These are phyloP conservation scores for Phytophthora pseudosyringae DNA, from an alignment of 352 stramenopile genomes.

Conservation along the genomic window DNA sequence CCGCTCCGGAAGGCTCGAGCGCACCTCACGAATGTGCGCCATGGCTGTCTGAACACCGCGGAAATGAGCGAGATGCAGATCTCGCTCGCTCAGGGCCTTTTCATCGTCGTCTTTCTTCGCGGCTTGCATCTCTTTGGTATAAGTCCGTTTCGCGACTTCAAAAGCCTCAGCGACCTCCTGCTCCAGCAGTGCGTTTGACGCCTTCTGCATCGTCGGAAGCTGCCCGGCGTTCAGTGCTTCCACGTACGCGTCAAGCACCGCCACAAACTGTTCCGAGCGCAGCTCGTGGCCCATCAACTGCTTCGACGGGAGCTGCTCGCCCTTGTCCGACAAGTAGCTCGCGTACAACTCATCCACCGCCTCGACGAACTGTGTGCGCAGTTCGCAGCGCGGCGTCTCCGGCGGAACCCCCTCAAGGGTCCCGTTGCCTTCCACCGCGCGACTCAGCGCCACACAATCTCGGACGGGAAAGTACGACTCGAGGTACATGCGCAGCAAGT, in stretches of 20 bases:
- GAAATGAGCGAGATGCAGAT: slow-evolving; percentile 40
- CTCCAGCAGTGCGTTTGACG: slow-evolving; percentile 51
- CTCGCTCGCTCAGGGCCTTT: slow-evolving; percentile 10
- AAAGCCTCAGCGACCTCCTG: slow-evolving; percentile 44
- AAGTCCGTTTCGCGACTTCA: slow-evolving; percentile 29
- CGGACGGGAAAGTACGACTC: slow-evolving; percentile 49
- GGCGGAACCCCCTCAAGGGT: slow-evolving; percentile 13
- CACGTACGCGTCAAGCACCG: slow-evolving; percentile 55
- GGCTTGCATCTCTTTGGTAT: slow-evolving; percentile 26
- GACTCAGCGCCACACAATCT: slow-evolving; percentile 58
- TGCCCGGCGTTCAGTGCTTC: slow-evolving; percentile 44
- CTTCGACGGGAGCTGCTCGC: slow-evolving; percentile 48
- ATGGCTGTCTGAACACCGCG: slow-evolving; percentile 35
- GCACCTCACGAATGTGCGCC: slow-evolving; percentile 35
- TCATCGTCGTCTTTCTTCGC: neutral
- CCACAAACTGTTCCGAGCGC: slow-evolving; percentile 43
- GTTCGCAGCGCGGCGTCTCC: slow-evolving; percentile 30
- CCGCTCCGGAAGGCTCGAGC: slow-evolving; percentile 29
- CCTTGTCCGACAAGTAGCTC: slow-evolving; percentile 48
- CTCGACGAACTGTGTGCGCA: slow-evolving; percentile 65
- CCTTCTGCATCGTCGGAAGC: slow-evolving; percentile 54
- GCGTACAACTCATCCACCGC: slow-evolving; percentile 55
- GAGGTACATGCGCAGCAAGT: slow-evolving; percentile 68
- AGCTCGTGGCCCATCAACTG: slow-evolving; percentile 49
- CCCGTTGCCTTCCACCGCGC: slow-evolving; percentile 47